Evolutionary conservation across 805 yeast genomes (phyloP).

Genomic region (Yarrowia alimentaria): DNA sequence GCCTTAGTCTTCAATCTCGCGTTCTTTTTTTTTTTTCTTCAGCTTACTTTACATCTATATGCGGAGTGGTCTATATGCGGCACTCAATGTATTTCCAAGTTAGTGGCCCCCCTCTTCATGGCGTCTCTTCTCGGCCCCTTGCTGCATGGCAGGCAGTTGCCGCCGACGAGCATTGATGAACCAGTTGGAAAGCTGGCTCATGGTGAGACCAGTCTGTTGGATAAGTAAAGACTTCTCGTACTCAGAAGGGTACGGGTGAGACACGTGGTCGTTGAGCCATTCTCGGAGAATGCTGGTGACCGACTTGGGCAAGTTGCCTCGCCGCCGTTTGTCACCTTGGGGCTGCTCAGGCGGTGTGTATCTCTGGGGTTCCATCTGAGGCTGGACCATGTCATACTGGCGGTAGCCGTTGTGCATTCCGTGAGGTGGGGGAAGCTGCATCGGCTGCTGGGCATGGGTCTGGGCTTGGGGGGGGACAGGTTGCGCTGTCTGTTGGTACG

Average conservation of each 20-base stretch:
- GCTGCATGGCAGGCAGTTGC: conserved; percentile 47
- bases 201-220: conserved; percentile 70
- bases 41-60: conserved; percentile 24
- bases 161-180: conserved; percentile 83
- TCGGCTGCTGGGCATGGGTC: conserved; percentile 17
- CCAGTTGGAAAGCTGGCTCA: conserved; percentile 83
- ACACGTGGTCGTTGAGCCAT: conserved; percentile 73
- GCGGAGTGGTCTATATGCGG: conserved; percentile 27
- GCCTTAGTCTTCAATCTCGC: too few species aligned
- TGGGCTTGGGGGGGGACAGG: conserved; percentile 25
- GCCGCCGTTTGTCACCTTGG: conserved; percentile 38
- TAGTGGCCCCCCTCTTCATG: conserved; percentile 17
- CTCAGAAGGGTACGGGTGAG: conserved; percentile 82
- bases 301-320: conserved; percentile 76
- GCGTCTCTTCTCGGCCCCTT: conserved; percentile 24
- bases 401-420: conserved; percentile 9
- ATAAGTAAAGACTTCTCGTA: conserved; percentile 70
- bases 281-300: conserved; percentile 68
- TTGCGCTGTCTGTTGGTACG: conserved; percentile 15
- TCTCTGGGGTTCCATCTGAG: conserved; percentile 19
- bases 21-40: conserved; percentile 24
- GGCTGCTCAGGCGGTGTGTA: conserved; percentile 25
- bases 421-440: conserved; percentile 27
- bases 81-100: conserved; percentile 19
- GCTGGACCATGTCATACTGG: conserved; percentile 6